Evolutionary conservation across 768 basidiomycete genomes (phyloP), one percentile per base, ranked within the genome.

Genomic region (Tylopilus rubrobrunneus): DNA sequence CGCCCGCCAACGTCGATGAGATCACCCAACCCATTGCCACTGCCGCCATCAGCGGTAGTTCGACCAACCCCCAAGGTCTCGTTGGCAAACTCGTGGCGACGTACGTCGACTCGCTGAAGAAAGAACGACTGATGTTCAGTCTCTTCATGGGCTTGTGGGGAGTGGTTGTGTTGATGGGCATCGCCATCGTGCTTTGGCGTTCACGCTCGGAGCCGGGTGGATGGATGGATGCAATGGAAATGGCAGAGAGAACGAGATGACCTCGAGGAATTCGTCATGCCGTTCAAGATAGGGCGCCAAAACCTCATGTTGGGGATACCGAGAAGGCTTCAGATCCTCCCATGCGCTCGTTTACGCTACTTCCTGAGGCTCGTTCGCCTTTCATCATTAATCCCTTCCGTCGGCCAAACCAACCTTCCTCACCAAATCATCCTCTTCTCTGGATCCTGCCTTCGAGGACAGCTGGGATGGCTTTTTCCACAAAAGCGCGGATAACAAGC

Each of bases 111-210:
- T 79, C 84, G 19, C 74, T 98, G 59, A 77, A 83, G 73, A 86
- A 86, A 66, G 92, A 97, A 68, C 83, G 88, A 33, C 67, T 92
- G 56, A 89, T 92, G 77, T 97, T 96, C 66, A 68, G 69, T 2
- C 76, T 95, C 58, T 92, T 97, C 74, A 77, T 96, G 59, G 86
- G 73, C 0, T 74, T 98, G 2, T 98, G 94, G 93, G 80, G 73
- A 17, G 39, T 92, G 36, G 90, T 97, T 43, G 84, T 93, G 28
- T 63, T 96, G 53, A 87, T 95, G 80, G 95, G 81, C 14, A 64
- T 92, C 28, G 65, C 64, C 53, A 71, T 91, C 62, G 73, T 93
- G 41, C 73, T 87, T 46, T 92, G 87, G 87, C 80, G 89, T 64
- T 78, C 86, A 4, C 64, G 82, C 78, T 27, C 76, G 71, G 40